Evolutionary conservation across 139 green algal genomes (phyloP).

Genomic region (Chlorella sp.): DNA sequence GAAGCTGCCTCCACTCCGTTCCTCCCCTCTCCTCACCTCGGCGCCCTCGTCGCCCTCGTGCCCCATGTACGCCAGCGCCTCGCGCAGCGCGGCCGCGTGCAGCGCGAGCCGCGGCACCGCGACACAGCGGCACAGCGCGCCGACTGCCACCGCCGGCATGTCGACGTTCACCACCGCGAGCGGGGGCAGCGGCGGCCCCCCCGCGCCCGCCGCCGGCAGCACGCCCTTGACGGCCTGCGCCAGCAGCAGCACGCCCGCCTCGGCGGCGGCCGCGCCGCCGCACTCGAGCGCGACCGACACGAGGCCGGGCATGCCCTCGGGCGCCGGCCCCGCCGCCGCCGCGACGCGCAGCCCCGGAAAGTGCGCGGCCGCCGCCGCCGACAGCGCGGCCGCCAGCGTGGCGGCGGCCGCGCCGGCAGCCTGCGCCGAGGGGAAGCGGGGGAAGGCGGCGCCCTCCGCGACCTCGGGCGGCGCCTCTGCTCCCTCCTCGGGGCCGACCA

Average conservation of each 20-base stretch:
- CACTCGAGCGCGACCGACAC: conserved; percentile 18
- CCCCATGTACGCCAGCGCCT: conserved; percentile 42
- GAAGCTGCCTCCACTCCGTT: too few species aligned
- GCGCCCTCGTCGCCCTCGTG: conserved; percentile 2
- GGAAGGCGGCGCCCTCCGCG: conserved; percentile 15
- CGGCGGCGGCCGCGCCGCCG: not conserved
- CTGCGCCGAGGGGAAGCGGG: not conserved
- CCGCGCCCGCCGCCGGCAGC: conserved; percentile 2
- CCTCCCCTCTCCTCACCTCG: not conserved
- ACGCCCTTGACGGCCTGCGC: conserved; percentile 19
- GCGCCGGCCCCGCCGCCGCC: conserved; percentile 11
- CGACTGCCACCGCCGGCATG: not conserved
- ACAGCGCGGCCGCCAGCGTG: conserved; percentile 7
- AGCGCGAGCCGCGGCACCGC: conserved; percentile 30
- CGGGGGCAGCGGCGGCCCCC: not conserved
- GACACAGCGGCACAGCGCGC: conserved; percentile 20
- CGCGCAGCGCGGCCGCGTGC: conserved; percentile 26
- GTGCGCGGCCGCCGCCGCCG: not conserved
- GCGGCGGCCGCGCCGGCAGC: not conserved
- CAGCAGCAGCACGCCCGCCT: conserved; percentile 20
- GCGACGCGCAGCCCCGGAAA: not conserved
- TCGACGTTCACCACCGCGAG: conserved; percentile 23
- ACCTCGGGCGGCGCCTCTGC: not conserved
- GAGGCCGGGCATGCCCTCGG: conserved; percentile 25
- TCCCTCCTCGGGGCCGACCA: conserved; percentile 16